phyloP scores from a whole-genome alignment of 2,329 filamentous ascomycete genomes.

The Furcasterigmium sp. region DNA sequence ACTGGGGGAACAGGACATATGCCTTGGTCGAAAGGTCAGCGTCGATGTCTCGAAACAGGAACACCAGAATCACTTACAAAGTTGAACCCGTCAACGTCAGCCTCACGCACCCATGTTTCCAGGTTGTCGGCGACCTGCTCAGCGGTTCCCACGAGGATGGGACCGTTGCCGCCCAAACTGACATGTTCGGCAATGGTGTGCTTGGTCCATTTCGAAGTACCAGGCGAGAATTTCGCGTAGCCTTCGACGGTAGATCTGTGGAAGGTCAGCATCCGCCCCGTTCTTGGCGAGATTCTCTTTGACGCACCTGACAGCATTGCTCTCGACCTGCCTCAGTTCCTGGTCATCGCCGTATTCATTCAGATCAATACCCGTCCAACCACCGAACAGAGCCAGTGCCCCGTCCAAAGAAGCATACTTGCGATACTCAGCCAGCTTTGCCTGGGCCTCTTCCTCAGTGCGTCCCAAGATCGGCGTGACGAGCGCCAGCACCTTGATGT shows the following conservation, averaged over 20 bases:
- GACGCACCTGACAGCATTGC: constrained; percentile 49
- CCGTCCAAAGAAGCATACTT: constrained; percentile 58
- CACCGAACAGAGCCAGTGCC: constrained; percentile 65
- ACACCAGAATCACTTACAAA: constrained; percentile 38
- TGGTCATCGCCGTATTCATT: constrained; percentile 59
- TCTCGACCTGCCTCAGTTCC: constrained; percentile 57
- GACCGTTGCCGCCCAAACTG: constrained; percentile 61
- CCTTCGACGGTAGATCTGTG: constrained; percentile 47
- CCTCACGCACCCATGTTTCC: constrained; percentile 62
- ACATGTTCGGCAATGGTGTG: constrained; percentile 63
- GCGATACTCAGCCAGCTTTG: constrained; percentile 57
- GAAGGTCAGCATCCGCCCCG: constrained; percentile 1
- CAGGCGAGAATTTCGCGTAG: constrained; percentile 51
- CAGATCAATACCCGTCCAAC: constrained; percentile 61
- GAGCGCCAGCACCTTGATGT: constrained; percentile 64
- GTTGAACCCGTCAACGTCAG: constrained; percentile 72
- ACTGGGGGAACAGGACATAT: constrained; percentile 62
- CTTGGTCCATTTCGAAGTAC: constrained; percentile 66
- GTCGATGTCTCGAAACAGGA: not conserved
- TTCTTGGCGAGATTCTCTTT: too few species aligned
- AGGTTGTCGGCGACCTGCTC: constrained; percentile 61
- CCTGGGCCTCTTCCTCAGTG: constrained; percentile 61
- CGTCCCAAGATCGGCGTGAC: constrained; percentile 59
- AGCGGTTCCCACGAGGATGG: constrained; percentile 59
- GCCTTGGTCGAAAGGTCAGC: constrained; percentile 28